Evolutionary conservation across 176 grass and related monocot species (phyloP).

Genomic region (Thalia dealbata): DNA sequence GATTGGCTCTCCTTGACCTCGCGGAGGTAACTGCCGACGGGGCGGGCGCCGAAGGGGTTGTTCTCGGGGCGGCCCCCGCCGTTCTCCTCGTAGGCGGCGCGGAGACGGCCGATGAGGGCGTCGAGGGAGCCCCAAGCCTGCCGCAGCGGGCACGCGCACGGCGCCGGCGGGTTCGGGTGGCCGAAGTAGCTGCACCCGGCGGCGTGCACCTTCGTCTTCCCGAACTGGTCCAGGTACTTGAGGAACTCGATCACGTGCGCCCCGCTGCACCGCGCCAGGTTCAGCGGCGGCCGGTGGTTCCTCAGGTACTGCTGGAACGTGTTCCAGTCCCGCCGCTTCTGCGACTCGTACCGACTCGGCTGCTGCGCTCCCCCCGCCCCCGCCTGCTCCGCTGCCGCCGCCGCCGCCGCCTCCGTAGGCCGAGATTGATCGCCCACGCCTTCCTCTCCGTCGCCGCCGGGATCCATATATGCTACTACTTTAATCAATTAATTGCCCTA

Average conservation of each 20-base stretch:
- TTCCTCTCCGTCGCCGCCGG: not conserved
- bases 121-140: slow-evolving; percentile 95
- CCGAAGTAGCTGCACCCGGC: slow-evolving; percentile 68
- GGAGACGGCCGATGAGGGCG: slow-evolving; percentile 79
- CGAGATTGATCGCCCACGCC: not conserved
- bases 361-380: not conserved
- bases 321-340: slow-evolving; percentile 93
- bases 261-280: slow-evolving; percentile 60
- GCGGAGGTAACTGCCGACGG: slow-evolving; percentile 68
- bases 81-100: slow-evolving; percentile 83
- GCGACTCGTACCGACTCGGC: slow-evolving; percentile 77
- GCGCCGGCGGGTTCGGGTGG: slow-evolving; percentile 56
- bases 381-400: not conserved
- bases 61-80: slow-evolving; percentile 56
- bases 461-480: slow-evolving; percentile 42
- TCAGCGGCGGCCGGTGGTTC: slow-evolving; percentile 80
- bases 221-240: slow-evolving; percentile 81
- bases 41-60: slow-evolving; percentile 64
- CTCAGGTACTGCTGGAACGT: slow-evolving; percentile 84
- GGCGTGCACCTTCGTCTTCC: slow-evolving; percentile 82
- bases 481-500: too few species aligned
- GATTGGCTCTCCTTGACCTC: slow-evolving; percentile 74
- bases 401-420: not conserved
- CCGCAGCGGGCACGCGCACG: slow-evolving; percentile 54
- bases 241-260: slow-evolving; percentile 88